Base-by-base conservation (phyloP, 169 alveolate species). In the Pseudocohnilembus persalinus region DNA sequence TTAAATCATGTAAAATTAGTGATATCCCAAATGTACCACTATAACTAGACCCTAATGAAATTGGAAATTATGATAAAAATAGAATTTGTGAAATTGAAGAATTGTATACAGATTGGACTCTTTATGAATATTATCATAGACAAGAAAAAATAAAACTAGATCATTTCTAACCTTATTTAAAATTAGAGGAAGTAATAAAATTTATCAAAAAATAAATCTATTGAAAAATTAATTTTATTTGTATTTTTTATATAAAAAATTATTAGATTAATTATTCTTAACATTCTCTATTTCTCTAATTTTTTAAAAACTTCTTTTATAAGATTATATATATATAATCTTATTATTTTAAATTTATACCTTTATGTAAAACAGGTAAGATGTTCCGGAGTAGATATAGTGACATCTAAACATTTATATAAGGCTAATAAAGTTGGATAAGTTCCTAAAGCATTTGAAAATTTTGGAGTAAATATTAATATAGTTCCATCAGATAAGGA, bases 341-440 rank as follows among this genome's bases (percentile, higher is more conserved):
- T 77, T 33, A 73, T 33, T 34, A 33, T 77, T 64, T 77, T 77
- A 29, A 73, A 77, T 32, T 73, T 73, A 33, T 33, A 33, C 29
- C 35, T 77, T 27, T 27, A 31, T 77, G 28, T 77, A 1, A 77
- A 77, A 77, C 74, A 77, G 29, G 35, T 73, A 49, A 34, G 64
- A n/a, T 79, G 84, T 29, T 74, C 84, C 29, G 84, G 84, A 32
- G 76, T 79, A n/a, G 84, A 79, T 79, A 79, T 79, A 28, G 49
- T 79, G 11, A 79, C 84, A 0, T 34, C 76, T 26, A 79, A 79
- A 49, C 84, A 79, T 29, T 28, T 79, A 25, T 79, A 28, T 79
- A 79, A 35, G 25, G 84, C 84, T 26, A 31, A 35, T 15, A 30
- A 79, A 0, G 49, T 34, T 6, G 84, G 84, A 0, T 34, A 49